Conservation (phyloP, 306 rosid species). For the Argentina anserina region DNA sequence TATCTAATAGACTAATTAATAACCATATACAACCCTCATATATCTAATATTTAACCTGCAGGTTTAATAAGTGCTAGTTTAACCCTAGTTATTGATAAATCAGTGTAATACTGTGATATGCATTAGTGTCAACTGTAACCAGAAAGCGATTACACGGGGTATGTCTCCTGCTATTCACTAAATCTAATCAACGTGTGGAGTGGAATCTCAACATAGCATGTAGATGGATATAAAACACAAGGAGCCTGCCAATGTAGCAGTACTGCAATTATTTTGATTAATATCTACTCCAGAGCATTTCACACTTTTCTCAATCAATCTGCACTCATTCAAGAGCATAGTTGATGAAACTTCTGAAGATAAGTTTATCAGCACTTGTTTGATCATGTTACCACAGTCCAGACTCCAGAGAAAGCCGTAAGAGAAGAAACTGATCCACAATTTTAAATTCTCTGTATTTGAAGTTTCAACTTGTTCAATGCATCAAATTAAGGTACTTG, state of each 20-base stretch:
- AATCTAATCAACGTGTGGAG: constrained; percentile 19
- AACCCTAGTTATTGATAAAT: neutral
- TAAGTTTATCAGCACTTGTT: neutral
- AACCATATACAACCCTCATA: too few species aligned
- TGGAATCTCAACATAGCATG: constrained; percentile 20
- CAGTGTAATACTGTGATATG: too few species aligned
- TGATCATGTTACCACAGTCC: neutral
- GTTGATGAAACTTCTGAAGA: neutral
- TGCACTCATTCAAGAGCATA: neutral
- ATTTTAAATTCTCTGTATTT: neutral
- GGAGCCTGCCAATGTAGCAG: constrained; percentile 25
- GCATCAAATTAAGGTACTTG: neutral
- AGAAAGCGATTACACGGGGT: neutral
- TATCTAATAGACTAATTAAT: too few species aligned
- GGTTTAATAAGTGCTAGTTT: too few species aligned
- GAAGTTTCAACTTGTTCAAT: neutral
- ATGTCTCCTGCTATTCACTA: constrained; percentile 8
- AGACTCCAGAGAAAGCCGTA: neutral
- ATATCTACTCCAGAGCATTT: neutral
- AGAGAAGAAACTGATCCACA: neutral
- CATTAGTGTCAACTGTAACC: neutral
- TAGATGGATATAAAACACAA: constrained; percentile 17
- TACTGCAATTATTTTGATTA: constrained; percentile 20
- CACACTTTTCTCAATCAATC: constrained; percentile 2
- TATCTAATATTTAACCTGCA: neutral